Evolutionary conservation across 345 rosid species (phyloP), one percentile per base, ranked within the genome.

Genomic region (Sisymbrium irio): DNA sequence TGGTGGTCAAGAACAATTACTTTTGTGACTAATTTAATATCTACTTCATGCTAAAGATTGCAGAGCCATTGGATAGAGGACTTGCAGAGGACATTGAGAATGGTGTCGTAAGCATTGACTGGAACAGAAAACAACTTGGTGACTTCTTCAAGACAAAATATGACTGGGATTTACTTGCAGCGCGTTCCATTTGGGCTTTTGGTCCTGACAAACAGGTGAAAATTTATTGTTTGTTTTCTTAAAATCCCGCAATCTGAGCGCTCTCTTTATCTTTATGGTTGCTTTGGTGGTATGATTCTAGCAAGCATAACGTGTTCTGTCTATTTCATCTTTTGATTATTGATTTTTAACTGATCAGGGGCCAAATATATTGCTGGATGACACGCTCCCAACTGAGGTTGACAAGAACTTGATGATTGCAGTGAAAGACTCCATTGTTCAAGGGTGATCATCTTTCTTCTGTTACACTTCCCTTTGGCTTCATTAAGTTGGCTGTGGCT

Each of bases 111-210:
- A 92, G 93, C 82, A 83, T 83, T 53, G 99, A 90, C 81, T 90
- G 96, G 98, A 90, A 82, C 68, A 75, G 91, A 63, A 95, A 86
- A 82, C 87, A 83, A 20, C 89, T 90, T 11, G 97, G 99, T 33
- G 99, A 92, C 78, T 95, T 95, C 84, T 92, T 95, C 77, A 87
- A 84, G 81, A 86, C 92, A 69, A 92, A 86, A 68, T 95, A 92
- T 81, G 97, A 89, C 69, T 95, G 99, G 99, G 99, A 95, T 84
- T 74, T 92, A 78, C 96, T 92, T 67, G 99, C 99, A 7, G 96
- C 97, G 7, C 89, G 97, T 67, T 95, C 99, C 35, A 90, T 95
- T 72, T 95, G 99, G 97, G 94, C 99, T 17, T 95, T 95, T 78
- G 99, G 99, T 50, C 99, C 97, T 75, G 98, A 92, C 78, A 92